Evolutionary conservation across 352 stramenopile genomes (phyloP).

Genomic region (Phytophthora lateralis): DNA sequence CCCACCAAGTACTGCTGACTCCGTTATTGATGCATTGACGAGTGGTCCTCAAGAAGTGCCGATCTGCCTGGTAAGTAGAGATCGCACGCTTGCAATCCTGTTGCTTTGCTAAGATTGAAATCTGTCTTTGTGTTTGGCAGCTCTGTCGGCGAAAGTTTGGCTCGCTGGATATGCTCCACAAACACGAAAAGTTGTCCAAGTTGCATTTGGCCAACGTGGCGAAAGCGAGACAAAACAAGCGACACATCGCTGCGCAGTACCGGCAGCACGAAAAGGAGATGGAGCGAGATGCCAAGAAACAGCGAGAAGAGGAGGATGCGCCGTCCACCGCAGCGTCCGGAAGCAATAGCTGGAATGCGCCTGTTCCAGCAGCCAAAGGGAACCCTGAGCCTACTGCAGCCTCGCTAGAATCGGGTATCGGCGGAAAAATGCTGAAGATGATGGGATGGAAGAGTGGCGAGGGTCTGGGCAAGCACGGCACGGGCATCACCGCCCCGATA

Average conservation of each 20-base stretch:
- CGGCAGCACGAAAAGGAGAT: conserved; percentile 64
- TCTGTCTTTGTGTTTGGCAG: conserved; percentile 29
- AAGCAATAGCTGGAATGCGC: conserved; percentile 5
- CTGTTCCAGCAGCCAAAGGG: background rate
- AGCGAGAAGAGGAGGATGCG: conserved; percentile 25
- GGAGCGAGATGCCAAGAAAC: conserved; percentile 40
- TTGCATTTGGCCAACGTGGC: conserved; percentile 77
- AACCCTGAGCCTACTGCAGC: conserved; percentile 15
- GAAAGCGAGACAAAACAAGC: conserved; percentile 79
- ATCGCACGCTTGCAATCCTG: background rate
- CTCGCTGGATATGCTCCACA: conserved; percentile 72
- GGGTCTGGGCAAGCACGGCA: conserved; percentile 81
- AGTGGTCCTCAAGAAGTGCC: conserved; percentile 59
- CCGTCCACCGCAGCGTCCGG: background rate
- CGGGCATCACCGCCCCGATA: conserved; percentile 76
- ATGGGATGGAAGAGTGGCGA: conserved; percentile 89
- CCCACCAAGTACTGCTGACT: conserved; percentile 14
- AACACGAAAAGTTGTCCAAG: conserved; percentile 82
- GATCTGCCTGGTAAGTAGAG: conserved; percentile 75
- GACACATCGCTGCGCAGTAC: conserved; percentile 61
- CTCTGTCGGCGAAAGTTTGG: conserved; percentile 83
- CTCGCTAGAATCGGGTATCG: conserved; percentile 66
- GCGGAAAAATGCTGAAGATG: conserved; percentile 88
- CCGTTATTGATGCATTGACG: conserved; percentile 44
- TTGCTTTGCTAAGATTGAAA: background rate